A percentile compares a stretch with the other conserved stretches of the same genome.
phyloP scores from a whole-genome alignment of 1,284 basidiomycete genomes.

The Cryptococcus hybrid region DNA sequence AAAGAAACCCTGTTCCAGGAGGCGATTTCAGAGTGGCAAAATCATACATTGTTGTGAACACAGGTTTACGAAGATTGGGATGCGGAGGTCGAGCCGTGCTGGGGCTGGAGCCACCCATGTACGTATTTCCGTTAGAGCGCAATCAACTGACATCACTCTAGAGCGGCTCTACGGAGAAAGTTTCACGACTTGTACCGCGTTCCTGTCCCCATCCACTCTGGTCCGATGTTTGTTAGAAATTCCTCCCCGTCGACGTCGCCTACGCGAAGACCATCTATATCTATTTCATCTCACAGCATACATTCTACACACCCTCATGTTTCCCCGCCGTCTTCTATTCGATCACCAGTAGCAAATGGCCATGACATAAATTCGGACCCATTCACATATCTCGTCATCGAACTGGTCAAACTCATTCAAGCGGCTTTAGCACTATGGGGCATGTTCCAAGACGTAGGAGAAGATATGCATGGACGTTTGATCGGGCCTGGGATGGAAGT shows the following conservation, averaged over 20 bases:
- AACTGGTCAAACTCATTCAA: conserved; percentile 44
- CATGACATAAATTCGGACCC: conserved; percentile 25
- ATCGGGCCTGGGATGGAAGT: conserved; percentile 23
- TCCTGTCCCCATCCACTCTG: conserved; percentile 18
- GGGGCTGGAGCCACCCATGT: conserved; percentile 43
- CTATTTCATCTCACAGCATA: not conserved
- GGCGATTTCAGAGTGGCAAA: conserved; percentile 43
- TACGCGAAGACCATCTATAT: conserved; percentile 3
- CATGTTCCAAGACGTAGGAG: conserved; percentile 19
- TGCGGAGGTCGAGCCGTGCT: conserved; percentile 46
- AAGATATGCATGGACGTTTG: conserved; percentile 20
- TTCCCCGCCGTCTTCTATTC: not conserved
- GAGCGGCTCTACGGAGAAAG: conserved; percentile 42
- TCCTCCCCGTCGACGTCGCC: conserved; percentile 32
- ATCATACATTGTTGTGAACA: conserved; percentile 44
- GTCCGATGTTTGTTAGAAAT: conserved; percentile 7
- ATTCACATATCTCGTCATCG: conserved; percentile 35
- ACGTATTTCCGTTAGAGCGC: not conserved
- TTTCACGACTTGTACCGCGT: conserved; percentile 43
- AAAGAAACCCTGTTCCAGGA: conserved; percentile 26
- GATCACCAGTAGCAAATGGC: not conserved
- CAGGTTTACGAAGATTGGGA: conserved; percentile 40
- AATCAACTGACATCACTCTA: conserved; percentile 1
- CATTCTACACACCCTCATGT: not conserved
- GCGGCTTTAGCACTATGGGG: conserved; percentile 41